Evolutionary conservation across 2,329 filamentous ascomycete species (phyloP).

Genomic region (Parastagonospora avenae): DNA sequence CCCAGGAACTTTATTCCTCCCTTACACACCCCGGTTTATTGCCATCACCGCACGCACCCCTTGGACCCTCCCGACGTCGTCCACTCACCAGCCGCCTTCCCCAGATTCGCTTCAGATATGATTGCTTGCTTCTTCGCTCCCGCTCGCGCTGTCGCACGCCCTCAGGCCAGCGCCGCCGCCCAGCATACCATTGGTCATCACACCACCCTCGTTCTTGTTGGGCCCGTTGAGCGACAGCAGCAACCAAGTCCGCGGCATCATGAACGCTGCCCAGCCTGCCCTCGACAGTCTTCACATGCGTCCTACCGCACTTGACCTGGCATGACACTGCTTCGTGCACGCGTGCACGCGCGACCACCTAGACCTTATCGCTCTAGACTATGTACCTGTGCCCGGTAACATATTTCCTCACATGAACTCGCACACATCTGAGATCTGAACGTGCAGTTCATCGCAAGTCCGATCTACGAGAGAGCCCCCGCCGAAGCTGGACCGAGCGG

Average conservation of each 20-base stretch:
- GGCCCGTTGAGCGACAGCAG: no score
- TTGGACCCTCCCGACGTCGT: constrained; percentile 3
- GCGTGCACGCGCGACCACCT: no score
- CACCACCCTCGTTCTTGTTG: neutral
- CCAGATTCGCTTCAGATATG: constrained; percentile 28
- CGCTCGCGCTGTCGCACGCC: constrained; percentile 6
- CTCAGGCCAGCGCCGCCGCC: neutral
- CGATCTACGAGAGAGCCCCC: no score
- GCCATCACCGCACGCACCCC: constrained; percentile 8
- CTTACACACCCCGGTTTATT: constrained; percentile 1
- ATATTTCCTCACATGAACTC: no score
- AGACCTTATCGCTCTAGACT: no score
- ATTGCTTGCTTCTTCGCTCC: constrained; percentile 34
- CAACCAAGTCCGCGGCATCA: neutral
- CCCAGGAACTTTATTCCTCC: constrained; percentile 3
- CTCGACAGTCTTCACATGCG: neutral
- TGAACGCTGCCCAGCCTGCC: neutral
- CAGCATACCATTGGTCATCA: constrained; percentile 1
- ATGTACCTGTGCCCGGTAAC: no score
- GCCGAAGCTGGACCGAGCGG: no score
- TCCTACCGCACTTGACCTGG: neutral
- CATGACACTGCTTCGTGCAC: no score
- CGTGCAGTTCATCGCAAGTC: no score
- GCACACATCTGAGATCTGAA: no score
- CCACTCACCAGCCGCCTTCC: constrained; percentile 25